Evolutionary conservation across 2,329 filamentous ascomycete species (phyloP).

Genomic region (Macrophomina phaseolina): DNA sequence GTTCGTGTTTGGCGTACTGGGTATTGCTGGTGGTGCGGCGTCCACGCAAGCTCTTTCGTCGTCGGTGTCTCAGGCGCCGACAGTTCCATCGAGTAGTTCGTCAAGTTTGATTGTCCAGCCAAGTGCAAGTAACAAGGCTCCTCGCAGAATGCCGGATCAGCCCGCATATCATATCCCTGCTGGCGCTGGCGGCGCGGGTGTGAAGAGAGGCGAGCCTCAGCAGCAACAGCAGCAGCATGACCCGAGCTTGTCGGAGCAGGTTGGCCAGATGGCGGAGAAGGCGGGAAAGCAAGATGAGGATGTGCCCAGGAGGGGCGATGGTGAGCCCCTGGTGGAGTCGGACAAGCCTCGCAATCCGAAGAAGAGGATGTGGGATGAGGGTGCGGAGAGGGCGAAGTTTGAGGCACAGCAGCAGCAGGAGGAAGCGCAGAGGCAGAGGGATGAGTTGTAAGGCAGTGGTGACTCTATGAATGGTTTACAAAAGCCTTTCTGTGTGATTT

Average conservation of each 20-base stretch:
- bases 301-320: slow-evolving; percentile 49
- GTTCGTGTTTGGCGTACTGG: slow-evolving; percentile 58
- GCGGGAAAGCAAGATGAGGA: slow-evolving; percentile 30
- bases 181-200: slow-evolving; percentile 58
- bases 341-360: slow-evolving; percentile 59
- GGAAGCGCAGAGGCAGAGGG: slow-evolving; percentile 32
- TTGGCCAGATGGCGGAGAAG: slow-evolving; percentile 52
- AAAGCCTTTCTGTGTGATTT: background rate
- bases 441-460: slow-evolving; percentile 34
- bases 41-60: background rate
- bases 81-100: slow-evolving; percentile 31
- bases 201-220: slow-evolving; percentile 38
- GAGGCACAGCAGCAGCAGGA: slow-evolving; percentile 36
- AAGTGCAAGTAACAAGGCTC: slow-evolving; percentile 46
- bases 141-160: slow-evolving; percentile 40
- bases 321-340: slow-evolving; percentile 51
- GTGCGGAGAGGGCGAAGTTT: slow-evolving; percentile 40
- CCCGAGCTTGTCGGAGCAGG: slow-evolving; percentile 47
- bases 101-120: slow-evolving; percentile 52
- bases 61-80: slow-evolving; percentile 17
- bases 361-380: slow-evolving; percentile 67
- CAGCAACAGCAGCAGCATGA: slow-evolving; percentile 33
- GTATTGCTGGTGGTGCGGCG: slow-evolving; percentile 38
- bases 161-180: slow-evolving; percentile 46
- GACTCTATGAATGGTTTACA: too few species aligned